These are phyloP conservation scores for Pezicula neosporulosa DNA, from an alignment of 2,329 filamentous ascomycete genomes.

Conservation along the genomic window DNA sequence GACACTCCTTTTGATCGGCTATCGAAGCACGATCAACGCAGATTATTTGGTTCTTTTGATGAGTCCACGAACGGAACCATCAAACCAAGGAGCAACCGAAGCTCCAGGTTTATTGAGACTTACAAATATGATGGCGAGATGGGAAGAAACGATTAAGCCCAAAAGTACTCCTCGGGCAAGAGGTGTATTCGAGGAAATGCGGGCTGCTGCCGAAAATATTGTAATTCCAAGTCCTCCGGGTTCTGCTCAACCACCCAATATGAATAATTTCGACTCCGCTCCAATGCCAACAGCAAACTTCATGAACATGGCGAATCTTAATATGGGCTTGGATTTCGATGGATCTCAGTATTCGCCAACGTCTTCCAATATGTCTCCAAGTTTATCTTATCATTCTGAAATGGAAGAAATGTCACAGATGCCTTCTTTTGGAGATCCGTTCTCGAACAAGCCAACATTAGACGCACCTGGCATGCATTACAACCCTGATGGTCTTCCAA, in stretches of 20 bases:
- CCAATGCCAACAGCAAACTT: constrained; percentile 55
- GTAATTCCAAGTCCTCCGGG: constrained; percentile 54
- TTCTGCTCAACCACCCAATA: constrained; percentile 42
- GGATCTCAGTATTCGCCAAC: constrained; percentile 22
- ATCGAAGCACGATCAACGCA: constrained; percentile 21
- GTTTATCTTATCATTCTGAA: constrained; percentile 42
- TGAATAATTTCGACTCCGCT: constrained; percentile 44
- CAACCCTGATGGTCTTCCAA: constrained; percentile 13
- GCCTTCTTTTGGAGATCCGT: constrained; percentile 37
- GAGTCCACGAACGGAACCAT: constrained; percentile 54
- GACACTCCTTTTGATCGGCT: constrained; percentile 54
- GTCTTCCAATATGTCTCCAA: constrained; percentile 35
- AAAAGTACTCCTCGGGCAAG: constrained; percentile 41
- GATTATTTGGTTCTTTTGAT: constrained; percentile 58
- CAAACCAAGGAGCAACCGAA: constrained; percentile 23
- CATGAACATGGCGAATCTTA: constrained; percentile 45
- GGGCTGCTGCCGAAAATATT: constrained; percentile 49
- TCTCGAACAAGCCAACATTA: constrained; percentile 42
- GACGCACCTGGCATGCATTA: constrained; percentile 19
- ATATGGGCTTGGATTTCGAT: constrained; percentile 31
- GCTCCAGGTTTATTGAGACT: constrained; percentile 53
- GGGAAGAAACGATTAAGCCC: constrained; percentile 64
- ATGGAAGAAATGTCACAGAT: constrained; percentile 50
- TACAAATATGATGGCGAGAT: constrained; percentile 56
- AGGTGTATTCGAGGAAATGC: constrained; percentile 56